Evolutionary conservation across 106 monocot genomes (phyloP).

Genomic region (Apostasia shenzhenica): DNA sequence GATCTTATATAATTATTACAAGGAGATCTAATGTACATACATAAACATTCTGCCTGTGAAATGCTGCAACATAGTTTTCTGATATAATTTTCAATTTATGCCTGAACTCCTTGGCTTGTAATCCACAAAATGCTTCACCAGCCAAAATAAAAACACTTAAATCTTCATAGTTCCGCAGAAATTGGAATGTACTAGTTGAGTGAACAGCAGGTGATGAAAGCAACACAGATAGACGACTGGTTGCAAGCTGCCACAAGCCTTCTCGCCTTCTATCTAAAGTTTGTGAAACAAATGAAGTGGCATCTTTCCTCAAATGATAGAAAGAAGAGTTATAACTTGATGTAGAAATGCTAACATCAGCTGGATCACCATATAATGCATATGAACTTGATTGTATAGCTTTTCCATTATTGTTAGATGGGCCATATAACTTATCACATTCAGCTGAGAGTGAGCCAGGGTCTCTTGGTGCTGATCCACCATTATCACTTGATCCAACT

Average conservation of each 20-base stretch:
- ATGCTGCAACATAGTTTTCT: constrained; percentile 59
- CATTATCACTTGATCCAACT: constrained; percentile 14
- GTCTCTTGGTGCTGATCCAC: constrained; percentile 7
- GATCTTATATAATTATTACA: too few species aligned
- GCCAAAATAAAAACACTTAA: constrained; percentile 85
- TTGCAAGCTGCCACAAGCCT: constrained; percentile 89
- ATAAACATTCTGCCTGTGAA: constrained; percentile 90
- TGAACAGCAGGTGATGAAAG: constrained; percentile 77
- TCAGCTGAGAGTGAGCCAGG: constrained; percentile 5
- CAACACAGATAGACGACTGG: constrained; percentile 90
- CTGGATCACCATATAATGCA: constrained; percentile 23
- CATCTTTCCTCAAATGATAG: constrained; percentile 76
- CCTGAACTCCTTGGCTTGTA: constrained; percentile 83
- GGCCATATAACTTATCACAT: constrained; percentile 10
- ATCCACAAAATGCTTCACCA: constrained; percentile 90
- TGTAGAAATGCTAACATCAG: constrained; percentile 18
- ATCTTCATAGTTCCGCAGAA: constrained; percentile 92
- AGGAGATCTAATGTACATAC: constrained; percentile 29
- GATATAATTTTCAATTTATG: constrained; percentile 71
- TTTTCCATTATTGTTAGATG: constrained; percentile 13
- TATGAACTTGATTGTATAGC: constrained; percentile 14
- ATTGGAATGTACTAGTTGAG: constrained; percentile 89
- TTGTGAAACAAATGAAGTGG: constrained; percentile 62
- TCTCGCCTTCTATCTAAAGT: constrained; percentile 71
- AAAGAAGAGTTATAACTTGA: constrained; percentile 54